phyloP scores from a whole-genome alignment of 257 asterid genomes.

The Voacanga thouarsii region DNA sequence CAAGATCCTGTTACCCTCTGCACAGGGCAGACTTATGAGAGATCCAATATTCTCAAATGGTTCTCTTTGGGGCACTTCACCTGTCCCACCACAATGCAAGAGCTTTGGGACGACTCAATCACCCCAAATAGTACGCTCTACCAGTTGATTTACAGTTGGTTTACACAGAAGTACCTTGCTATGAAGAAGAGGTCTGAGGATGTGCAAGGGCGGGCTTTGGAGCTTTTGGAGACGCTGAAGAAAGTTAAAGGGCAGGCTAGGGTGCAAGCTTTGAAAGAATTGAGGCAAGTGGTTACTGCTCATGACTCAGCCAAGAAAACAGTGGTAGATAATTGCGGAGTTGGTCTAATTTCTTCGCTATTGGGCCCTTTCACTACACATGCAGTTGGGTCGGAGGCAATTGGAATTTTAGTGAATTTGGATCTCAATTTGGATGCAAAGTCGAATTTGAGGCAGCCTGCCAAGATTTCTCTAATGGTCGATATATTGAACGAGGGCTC shows the following conservation, averaged over 20 bases:
- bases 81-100: slow-evolving; percentile 87
- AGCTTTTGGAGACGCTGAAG: slow-evolving; percentile 50
- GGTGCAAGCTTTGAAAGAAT: slow-evolving; percentile 57
- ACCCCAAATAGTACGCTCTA: slow-evolving; percentile 62
- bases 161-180: slow-evolving; percentile 57
- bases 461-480: slow-evolving; percentile 52
- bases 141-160: slow-evolving; percentile 60
- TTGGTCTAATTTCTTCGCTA: slow-evolving; percentile 44
- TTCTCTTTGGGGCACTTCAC: slow-evolving; percentile 71
- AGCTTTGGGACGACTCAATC: slow-evolving; percentile 63
- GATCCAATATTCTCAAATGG: slow-evolving; percentile 77
- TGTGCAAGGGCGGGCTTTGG: slow-evolving; percentile 55
- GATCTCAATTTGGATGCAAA: slow-evolving; percentile 42
- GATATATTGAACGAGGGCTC: slow-evolving; percentile 70
- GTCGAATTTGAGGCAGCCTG: slow-evolving; percentile 61
- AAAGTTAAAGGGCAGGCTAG: slow-evolving; percentile 64
- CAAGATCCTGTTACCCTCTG: slow-evolving; percentile 87
- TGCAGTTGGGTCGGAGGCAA: slow-evolving; percentile 56
- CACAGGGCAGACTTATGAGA: slow-evolving; percentile 83
- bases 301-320: slow-evolving; percentile 56
- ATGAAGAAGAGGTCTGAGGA: slow-evolving; percentile 69
- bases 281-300: slow-evolving; percentile 37
- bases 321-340: slow-evolving; percentile 56
- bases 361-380: slow-evolving; percentile 75
- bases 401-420: slow-evolving; percentile 53